phyloP scores from a whole-genome alignment of 305 asterid genomes.

The Ilex paraguariensis region DNA sequence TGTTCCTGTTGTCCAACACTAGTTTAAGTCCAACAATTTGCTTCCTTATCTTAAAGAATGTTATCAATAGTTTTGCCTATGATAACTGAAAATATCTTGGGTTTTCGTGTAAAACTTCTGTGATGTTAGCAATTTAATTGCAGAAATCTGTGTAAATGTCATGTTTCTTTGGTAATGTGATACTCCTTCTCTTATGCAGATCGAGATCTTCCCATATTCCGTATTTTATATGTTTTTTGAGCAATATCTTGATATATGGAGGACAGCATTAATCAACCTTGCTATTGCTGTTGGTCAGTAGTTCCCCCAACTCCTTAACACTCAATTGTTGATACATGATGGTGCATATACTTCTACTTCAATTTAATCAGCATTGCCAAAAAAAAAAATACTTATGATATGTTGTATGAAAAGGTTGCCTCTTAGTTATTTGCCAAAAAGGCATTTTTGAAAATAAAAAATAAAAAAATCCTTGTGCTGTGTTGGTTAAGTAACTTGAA shows the following conservation, averaged over 20 bases:
- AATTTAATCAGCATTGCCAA: too few species aligned
- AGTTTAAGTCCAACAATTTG: too few species aligned
- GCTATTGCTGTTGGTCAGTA: slow-evolving; percentile 88
- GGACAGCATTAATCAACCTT: slow-evolving; percentile 82
- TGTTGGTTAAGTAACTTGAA: too few species aligned
- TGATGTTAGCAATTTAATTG: neutral
- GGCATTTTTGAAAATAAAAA: too few species aligned
- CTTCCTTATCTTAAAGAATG: too few species aligned
- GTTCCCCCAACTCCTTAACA: neutral
- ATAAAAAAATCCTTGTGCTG: too few species aligned
- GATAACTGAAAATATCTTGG: too few species aligned
- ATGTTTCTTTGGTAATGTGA: slow-evolving; percentile 6
- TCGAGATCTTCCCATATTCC: slow-evolving; percentile 83
- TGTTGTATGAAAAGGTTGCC: too few species aligned
- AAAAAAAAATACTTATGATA: too few species aligned
- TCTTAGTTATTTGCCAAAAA: too few species aligned
- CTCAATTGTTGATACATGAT: neutral
- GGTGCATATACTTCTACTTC: neutral
- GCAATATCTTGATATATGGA: slow-evolving; percentile 93
- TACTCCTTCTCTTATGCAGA: slow-evolving; percentile 47
- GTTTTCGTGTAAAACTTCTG: neutral
- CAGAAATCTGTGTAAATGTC: neutral
- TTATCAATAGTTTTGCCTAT: too few species aligned
- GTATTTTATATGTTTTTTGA: slow-evolving; percentile 93
- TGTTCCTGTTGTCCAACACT: too few species aligned